Percentiles rank a stretch among this genome's conserved stretches.
phyloP scores from a whole-genome alignment of 2,329 filamentous ascomycete genomes.

The Dothideomycetes sp. region DNA sequence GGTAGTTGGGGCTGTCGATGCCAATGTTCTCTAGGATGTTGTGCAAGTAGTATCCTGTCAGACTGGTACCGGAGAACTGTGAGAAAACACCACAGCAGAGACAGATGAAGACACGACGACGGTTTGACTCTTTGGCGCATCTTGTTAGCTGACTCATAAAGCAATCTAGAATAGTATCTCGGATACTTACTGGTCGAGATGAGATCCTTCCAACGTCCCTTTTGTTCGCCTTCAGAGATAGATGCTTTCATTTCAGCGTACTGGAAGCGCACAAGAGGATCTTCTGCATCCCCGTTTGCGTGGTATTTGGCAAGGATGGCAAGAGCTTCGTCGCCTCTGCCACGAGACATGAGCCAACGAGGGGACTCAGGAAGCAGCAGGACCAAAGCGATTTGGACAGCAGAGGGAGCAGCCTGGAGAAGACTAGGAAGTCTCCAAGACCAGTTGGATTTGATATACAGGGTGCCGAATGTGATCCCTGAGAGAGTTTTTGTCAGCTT shows the following conservation, averaged over 20 bases:
- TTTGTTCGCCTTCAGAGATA: neutral
- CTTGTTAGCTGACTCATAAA: too few species aligned
- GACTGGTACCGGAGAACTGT: neutral
- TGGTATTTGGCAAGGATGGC: conserved; percentile 55
- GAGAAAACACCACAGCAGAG: conserved; percentile 2
- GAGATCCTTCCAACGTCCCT: neutral
- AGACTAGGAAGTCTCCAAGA: conserved; percentile 6
- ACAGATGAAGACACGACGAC: conserved; percentile 1
- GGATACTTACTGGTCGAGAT: neutral
- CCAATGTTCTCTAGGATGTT: neutral
- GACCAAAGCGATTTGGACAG: neutral
- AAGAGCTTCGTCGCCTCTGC: conserved; percentile 33
- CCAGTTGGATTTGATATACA: conserved; percentile 2
- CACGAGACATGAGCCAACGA: neutral
- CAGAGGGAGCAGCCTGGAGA: neutral
- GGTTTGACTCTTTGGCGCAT: neutral
- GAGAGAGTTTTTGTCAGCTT: conserved; percentile 1
- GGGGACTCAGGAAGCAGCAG: conserved; percentile 3
- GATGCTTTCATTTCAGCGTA: conserved; percentile 52
- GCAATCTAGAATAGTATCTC: neutral
- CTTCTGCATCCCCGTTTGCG: conserved; percentile 50
- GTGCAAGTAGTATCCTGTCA: conserved; percentile 2
- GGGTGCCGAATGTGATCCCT: conserved; percentile 5
- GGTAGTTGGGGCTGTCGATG: conserved; percentile 16
- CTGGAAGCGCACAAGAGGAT: conserved; percentile 56